Conservation (phyloP, 495 filamentous ascomycete genomes). For the Collariella sp. region DNA sequence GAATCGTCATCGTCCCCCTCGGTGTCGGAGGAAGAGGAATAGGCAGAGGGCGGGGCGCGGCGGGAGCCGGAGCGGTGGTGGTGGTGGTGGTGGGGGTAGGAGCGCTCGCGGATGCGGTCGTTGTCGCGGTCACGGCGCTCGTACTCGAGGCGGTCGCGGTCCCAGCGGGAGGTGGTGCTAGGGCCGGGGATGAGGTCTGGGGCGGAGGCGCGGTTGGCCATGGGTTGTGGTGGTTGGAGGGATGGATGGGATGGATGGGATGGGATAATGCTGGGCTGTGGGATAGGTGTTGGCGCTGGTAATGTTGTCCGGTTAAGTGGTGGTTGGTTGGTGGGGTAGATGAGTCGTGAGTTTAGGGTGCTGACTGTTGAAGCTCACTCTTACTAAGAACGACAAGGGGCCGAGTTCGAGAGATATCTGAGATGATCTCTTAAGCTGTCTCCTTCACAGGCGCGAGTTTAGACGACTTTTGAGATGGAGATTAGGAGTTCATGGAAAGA, state of each 20-base stretch:
- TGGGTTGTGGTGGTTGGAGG: neutral
- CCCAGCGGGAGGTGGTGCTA: slow-evolving; percentile 32
- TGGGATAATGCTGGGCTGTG: too few species aligned
- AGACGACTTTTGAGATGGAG: neutral
- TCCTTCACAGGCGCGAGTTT: neutral
- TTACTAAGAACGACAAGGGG: too few species aligned
- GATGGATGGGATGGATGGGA: neutral
- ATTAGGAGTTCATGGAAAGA: neutral
- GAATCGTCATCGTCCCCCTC: slow-evolving; percentile 22
- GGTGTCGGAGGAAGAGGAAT: slow-evolving; percentile 23
- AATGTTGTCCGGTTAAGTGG: too few species aligned
- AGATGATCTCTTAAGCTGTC: neutral
- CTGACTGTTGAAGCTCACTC: too few species aligned
- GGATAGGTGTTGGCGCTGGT: too few species aligned
- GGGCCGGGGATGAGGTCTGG: slow-evolving; percentile 30
- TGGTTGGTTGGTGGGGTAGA: neutral
- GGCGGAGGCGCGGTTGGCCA: slow-evolving; percentile 28
- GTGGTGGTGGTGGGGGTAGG: slow-evolving; percentile 24
- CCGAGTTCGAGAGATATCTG: neutral
- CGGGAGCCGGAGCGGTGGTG: too few species aligned
- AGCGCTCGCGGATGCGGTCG: slow-evolving; percentile 30
- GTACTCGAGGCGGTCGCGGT: slow-evolving; percentile 32
- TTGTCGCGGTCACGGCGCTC: slow-evolving; percentile 25
- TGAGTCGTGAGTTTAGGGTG: neutral
- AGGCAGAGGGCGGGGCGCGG: slow-evolving; percentile 8